phyloP scores from a whole-genome alignment of 129 eudicot species.

The Helianthus tuberosus region DNA sequence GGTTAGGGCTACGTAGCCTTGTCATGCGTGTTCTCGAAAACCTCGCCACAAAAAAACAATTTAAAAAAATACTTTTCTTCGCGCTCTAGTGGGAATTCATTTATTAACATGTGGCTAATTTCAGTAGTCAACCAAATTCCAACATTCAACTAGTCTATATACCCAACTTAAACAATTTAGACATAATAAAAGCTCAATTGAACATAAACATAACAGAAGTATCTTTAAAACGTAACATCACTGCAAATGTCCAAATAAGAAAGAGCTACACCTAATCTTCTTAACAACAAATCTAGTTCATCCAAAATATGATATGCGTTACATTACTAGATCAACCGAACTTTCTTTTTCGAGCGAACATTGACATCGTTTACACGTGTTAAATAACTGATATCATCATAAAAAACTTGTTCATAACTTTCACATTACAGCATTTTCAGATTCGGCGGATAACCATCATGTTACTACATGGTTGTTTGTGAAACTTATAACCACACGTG shows the following conservation, averaged over 20 bases:
- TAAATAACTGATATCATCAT: neutral
- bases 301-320: neutral
- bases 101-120: neutral
- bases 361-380: neutral
- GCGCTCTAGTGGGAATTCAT: neutral
- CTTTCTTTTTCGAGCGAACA: neutral
- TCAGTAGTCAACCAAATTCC: neutral
- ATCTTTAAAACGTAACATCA: neutral
- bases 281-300: conserved; percentile 18
- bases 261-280: conserved; percentile 16
- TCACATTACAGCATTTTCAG: neutral
- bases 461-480: neutral
- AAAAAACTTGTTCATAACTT: neutral
- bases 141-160: neutral
- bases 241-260: conserved; percentile 14
- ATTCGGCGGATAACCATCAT: neutral
- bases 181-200: conserved; percentile 1
- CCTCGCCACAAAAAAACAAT: neutral
- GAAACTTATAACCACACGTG: neutral
- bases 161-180: neutral
- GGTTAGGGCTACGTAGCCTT: neutral
- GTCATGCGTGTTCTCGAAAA: neutral
- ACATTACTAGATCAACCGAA: conserved; percentile 3
- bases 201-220: neutral
- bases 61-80: too few relatives aligned